Evolutionary conservation across 495 filamentous ascomycete genomes (phyloP).

Genomic region (Neurospora cerealis): DNA sequence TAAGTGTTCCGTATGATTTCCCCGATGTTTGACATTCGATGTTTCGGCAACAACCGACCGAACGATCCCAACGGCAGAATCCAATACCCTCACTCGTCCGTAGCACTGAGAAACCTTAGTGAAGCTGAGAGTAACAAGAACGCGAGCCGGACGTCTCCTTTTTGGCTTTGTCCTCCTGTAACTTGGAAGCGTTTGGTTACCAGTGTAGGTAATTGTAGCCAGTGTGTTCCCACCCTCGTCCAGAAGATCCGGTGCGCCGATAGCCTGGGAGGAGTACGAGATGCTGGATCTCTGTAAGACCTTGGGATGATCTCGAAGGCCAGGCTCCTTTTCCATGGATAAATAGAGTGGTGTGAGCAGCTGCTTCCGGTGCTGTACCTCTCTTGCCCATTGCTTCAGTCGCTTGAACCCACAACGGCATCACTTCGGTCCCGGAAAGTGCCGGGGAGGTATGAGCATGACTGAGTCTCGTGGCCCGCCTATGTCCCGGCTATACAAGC

Average conservation of each 20-base stretch:
- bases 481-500: background rate
- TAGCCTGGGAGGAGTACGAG: background rate
- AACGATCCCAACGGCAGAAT: background rate
- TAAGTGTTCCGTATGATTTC: background rate
- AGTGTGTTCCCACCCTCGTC: background rate
- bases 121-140: background rate
- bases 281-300: background rate
- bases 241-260: background rate
- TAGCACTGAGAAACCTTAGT: background rate
- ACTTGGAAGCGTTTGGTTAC: background rate
- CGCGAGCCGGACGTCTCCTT: background rate
- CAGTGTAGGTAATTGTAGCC: background rate
- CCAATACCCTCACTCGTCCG: background rate
- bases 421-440: background rate
- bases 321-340: background rate
- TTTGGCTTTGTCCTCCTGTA: background rate
- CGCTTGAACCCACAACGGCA: background rate
- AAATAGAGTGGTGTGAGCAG: background rate
- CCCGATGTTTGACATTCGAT: background rate
- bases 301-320: background rate
- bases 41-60: background rate
- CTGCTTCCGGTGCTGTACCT: background rate
- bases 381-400: background rate
- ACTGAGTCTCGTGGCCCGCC: background rate
- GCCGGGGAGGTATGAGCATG: background rate